Conservation (phyloP, 2,329 filamentous ascomycete genomes). For the Ophiostoma sp. region DNA sequence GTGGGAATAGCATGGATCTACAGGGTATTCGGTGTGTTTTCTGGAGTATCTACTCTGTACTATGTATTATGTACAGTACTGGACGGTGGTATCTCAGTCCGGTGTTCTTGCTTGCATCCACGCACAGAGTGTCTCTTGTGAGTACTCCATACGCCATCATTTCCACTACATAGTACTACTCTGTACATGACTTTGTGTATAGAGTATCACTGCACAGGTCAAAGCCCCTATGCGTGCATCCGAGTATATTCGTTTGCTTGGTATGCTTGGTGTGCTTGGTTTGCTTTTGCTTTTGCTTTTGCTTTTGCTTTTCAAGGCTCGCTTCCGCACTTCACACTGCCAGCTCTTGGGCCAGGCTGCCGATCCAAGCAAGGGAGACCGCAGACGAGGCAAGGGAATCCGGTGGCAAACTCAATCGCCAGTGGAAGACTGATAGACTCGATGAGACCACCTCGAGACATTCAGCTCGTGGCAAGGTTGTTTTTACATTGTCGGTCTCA, state of each 20-base stretch:
- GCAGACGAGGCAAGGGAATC: neutral
- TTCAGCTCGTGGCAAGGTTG: slow-evolving; percentile 4
- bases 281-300: neutral
- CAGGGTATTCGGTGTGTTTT: neutral
- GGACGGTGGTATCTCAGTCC: neutral
- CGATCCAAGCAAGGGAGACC: neutral
- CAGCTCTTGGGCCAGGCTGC: neutral
- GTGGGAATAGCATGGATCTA: neutral
- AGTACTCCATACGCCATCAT: slow-evolving; percentile 3
- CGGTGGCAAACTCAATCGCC: neutral
- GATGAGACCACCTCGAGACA: neutral
- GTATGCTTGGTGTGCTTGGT: neutral
- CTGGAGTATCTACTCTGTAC: too few relatives aligned
- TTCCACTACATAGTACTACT: neutral
- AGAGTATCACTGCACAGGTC: neutral
- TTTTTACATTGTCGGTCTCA: neutral
- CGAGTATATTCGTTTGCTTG: neutral
- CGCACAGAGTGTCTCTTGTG: too few relatives aligned
- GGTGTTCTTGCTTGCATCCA: neutral
- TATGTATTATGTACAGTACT: neutral
- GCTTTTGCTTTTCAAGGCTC: neutral
- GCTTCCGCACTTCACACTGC: neutral
- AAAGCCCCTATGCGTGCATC: slow-evolving; percentile 1
- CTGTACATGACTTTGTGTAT: neutral
- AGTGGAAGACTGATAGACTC: too few relatives aligned